phyloP scores from a whole-genome alignment of 2,329 filamentous ascomycete species.

The Arthrobotrys pseudoclavata region DNA sequence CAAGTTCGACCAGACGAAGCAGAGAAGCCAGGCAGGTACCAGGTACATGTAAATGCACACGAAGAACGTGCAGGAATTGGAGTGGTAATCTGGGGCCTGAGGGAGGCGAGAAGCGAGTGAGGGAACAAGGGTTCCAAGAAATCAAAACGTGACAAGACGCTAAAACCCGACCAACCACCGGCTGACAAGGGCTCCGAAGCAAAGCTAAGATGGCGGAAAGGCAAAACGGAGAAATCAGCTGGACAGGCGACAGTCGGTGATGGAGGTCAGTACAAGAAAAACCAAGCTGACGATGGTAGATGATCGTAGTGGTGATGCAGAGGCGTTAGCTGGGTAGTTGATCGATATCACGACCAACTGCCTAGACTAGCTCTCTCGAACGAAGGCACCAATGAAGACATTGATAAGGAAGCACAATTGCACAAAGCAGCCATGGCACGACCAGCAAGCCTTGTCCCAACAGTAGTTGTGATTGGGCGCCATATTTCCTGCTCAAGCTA shows the following conservation, averaged over 20 bases:
- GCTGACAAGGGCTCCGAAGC: constrained; percentile 30
- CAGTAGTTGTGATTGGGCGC: constrained; percentile 45
- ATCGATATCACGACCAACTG: neutral
- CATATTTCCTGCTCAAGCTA: constrained; percentile 33
- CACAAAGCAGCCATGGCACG: constrained; percentile 15
- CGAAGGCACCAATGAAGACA: constrained; percentile 5
- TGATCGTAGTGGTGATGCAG: neutral
- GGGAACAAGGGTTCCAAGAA: constrained; percentile 18
- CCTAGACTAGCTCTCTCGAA: neutral
- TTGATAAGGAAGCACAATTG: constrained; percentile 9
- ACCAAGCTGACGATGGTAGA: constrained; percentile 20
- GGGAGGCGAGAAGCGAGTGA: constrained; percentile 23
- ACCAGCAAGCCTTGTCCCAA: constrained; percentile 23
- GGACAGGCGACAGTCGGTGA: constrained; percentile 20
- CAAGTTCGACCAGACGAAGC: constrained; percentile 17
- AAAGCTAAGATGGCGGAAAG: constrained; percentile 12
- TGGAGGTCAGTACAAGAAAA: constrained; percentile 9
- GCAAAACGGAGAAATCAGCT: constrained; percentile 37
- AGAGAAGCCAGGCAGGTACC: constrained; percentile 24
- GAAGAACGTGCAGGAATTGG: constrained; percentile 16
- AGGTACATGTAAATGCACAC: constrained; percentile 25
- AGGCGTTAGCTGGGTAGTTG: neutral
- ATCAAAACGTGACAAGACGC: constrained; percentile 20
- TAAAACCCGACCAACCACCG: constrained; percentile 29
- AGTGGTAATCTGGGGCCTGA: constrained; percentile 17